Conservation (phyloP, 2,329 filamentous ascomycete genomes). For the Alternaria tenuissima region DNA sequence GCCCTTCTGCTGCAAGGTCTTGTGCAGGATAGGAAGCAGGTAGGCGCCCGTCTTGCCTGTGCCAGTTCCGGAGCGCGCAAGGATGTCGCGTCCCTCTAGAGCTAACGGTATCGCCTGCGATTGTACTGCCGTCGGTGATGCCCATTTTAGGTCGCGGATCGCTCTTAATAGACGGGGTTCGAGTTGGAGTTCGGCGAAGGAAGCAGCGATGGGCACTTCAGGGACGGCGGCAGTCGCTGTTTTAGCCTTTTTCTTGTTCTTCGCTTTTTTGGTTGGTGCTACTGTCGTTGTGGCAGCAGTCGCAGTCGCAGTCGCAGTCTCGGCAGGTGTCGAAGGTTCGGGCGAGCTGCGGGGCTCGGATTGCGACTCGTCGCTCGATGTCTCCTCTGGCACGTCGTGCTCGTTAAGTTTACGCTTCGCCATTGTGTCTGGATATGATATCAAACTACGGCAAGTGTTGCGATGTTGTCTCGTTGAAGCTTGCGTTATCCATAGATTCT, state of each 20-base stretch:
- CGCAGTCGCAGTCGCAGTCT: neutral
- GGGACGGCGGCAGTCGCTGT: slow-evolving; percentile 5
- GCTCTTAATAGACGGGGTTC: slow-evolving; percentile 88
- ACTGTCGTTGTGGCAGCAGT: neutral
- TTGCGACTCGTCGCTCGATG: slow-evolving; percentile 33
- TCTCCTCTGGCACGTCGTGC: slow-evolving; percentile 55
- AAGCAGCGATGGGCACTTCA: slow-evolving; percentile 35
- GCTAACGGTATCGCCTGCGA: slow-evolving; percentile 86
- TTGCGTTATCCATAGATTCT: slow-evolving; percentile 6
- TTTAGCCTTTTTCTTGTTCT: slow-evolving; percentile 1
- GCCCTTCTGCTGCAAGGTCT: slow-evolving; percentile 80
- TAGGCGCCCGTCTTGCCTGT: slow-evolving; percentile 99
- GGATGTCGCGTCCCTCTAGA: slow-evolving; percentile 84
- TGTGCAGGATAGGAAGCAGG: slow-evolving; percentile 85
- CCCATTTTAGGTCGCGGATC: slow-evolving; percentile 82
- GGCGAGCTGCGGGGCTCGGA: slow-evolving; percentile 22
- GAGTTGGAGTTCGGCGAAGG: slow-evolving; percentile 80
- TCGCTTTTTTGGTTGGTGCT: neutral
- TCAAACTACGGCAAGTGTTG: neutral
- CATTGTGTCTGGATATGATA: neutral
- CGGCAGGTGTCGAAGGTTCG: neutral
- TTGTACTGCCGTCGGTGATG: slow-evolving; percentile 88
- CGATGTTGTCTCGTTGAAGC: slow-evolving; percentile 8
- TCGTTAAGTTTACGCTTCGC: slow-evolving; percentile 61
- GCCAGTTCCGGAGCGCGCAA: slow-evolving; percentile 92